Conservation (phyloP, 768 basidiomycete species). For the Boletus rex-veris region DNA sequence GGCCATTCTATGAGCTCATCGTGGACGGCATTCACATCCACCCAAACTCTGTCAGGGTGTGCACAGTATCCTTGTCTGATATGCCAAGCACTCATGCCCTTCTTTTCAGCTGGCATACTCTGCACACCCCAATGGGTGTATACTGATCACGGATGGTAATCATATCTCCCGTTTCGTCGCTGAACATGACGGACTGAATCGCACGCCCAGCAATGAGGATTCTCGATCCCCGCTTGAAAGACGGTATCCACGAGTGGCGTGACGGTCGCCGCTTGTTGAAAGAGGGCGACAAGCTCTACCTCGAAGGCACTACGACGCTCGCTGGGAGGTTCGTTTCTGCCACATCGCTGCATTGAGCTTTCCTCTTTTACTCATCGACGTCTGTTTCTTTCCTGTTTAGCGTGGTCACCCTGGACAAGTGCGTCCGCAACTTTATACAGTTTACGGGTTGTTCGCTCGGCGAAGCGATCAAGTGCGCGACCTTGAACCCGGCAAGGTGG, state of each 20-base stretch:
- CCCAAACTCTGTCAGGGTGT: slow-evolving; percentile 82
- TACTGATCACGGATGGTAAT: slow-evolving; percentile 85
- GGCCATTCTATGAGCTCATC: slow-evolving; percentile 87
- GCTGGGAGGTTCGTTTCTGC: slow-evolving; percentile 67
- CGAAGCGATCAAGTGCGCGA: slow-evolving; percentile 83
- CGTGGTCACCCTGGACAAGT: slow-evolving; percentile 79
- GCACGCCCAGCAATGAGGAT: slow-evolving; percentile 67
- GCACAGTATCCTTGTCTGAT: slow-evolving; percentile 21
- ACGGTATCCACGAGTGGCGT: slow-evolving; percentile 87
- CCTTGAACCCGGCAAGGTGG: slow-evolving; percentile 78
- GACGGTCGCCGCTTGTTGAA: slow-evolving; percentile 79
- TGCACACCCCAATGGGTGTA: slow-evolving; percentile 78
- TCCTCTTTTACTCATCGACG: background rate
- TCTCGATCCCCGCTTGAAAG: slow-evolving; percentile 77
- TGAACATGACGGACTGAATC: background rate
- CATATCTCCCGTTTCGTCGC: slow-evolving; percentile 11
- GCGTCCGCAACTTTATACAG: slow-evolving; percentile 77
- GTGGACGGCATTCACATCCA: slow-evolving; percentile 91
- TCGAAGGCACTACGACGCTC: slow-evolving; percentile 84
- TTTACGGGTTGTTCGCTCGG: slow-evolving; percentile 84
- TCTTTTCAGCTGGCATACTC: slow-evolving; percentile 70
- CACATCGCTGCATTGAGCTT: background rate
- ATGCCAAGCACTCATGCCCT: background rate
- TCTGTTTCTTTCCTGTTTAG: slow-evolving; percentile 32
- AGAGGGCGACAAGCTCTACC: slow-evolving; percentile 72